Percentiles rank a stretch among this genome's conserved stretches.
Conservation (phyloP, 129 eudicot genomes). For the Arctium minus region DNA sequence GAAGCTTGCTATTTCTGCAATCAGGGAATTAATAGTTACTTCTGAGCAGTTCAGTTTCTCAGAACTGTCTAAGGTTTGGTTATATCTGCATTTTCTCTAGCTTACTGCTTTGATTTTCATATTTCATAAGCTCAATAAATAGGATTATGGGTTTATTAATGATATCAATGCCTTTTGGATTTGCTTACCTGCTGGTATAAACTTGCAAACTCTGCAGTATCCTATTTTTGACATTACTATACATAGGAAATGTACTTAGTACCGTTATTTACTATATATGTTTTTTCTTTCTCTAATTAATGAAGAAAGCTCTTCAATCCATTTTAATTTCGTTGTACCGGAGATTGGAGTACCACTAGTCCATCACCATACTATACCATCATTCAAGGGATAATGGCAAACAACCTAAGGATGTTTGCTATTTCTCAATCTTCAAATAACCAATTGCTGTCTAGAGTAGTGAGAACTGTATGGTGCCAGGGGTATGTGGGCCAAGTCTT, state of each 20-base stretch:
- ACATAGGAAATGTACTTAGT: background rate
- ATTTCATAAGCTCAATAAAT: background rate
- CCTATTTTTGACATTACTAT: background rate
- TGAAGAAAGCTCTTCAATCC: background rate
- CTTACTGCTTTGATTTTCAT: background rate
- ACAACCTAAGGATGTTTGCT: background rate
- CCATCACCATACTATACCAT: background rate
- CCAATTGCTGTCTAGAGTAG: background rate
- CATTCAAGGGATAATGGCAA: background rate
- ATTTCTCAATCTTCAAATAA: background rate
- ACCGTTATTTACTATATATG: background rate
- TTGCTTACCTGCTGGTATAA: background rate
- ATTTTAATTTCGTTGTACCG: background rate
- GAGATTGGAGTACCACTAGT: background rate
- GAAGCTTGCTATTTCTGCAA: constrained; percentile 78
- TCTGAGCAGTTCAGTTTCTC: constrained; percentile 46
- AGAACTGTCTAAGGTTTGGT: constrained; percentile 66
- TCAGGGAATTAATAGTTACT: constrained; percentile 52
- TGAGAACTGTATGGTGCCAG: background rate
- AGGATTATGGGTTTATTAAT: background rate
- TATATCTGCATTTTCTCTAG: background rate
- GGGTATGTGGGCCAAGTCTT: background rate
- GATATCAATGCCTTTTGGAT: constrained; percentile 2
- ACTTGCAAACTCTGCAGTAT: constrained; percentile 4
- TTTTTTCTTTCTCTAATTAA: background rate